Evolutionary conservation across 1,284 basidiomycete genomes (phyloP).

Genomic region (Neonothopanus nambi): DNA sequence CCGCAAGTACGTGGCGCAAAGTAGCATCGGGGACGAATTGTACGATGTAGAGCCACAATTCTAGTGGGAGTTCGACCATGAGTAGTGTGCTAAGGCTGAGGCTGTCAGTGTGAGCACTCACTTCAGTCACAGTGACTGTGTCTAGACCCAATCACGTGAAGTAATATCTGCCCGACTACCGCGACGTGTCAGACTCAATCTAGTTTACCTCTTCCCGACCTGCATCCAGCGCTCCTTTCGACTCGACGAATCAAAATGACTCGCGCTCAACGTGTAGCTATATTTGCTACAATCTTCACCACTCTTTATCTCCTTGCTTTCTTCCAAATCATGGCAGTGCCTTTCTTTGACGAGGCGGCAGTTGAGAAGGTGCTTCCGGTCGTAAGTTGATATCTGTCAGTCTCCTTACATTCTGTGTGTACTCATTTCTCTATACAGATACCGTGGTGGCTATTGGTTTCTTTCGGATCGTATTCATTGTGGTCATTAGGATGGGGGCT

Average conservation of each 20-base stretch:
- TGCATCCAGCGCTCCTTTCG: not conserved
- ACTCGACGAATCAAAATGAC: constrained; percentile 47
- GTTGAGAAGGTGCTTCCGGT: constrained; percentile 59
- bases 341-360: constrained; percentile 49
- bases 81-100: too few species aligned
- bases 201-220: too few species aligned
- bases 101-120: too few species aligned
- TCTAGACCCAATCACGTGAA: too few species aligned
- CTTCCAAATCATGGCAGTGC: constrained; percentile 54
- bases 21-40: constrained; percentile 33
- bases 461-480: constrained; percentile 75
- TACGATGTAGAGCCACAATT: constrained; percentile 39
- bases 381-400: constrained; percentile 40
- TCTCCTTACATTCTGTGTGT: not conserved
- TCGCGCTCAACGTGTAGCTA: constrained; percentile 53
- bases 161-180: too few species aligned
- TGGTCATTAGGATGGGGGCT: constrained; percentile 73
- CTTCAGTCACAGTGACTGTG: too few species aligned
- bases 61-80: constrained; percentile 33
- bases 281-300: constrained; percentile 42
- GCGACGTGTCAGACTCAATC: too few species aligned
- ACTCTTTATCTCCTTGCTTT: constrained; percentile 57
- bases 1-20: constrained; percentile 29
- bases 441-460: constrained; percentile 71
- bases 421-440: constrained; percentile 13